A percentile compares a stretch with the other conserved stretches of the same genome.
Conservation (phyloP, 1,139 yeast genomes). For the Sugiyamaella grinbergsii region DNA sequence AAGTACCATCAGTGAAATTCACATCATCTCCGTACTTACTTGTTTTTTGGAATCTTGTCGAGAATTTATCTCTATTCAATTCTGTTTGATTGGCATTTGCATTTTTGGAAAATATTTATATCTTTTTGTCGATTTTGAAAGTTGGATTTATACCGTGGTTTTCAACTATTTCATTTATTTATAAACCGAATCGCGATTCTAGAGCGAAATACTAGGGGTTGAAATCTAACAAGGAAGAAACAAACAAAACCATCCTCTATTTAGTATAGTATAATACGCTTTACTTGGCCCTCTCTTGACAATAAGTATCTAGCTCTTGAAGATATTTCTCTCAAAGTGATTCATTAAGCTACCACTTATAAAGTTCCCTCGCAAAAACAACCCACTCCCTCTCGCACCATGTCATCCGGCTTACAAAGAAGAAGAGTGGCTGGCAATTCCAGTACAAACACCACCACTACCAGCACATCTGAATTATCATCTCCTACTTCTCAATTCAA, state of each 20-base stretch:
- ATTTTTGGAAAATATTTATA: neutral
- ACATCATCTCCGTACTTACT: neutral
- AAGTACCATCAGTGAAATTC: neutral
- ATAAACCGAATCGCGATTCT: too few species aligned
- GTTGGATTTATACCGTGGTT: too few species aligned
- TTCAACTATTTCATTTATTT: neutral
- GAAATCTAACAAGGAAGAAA: too few species aligned
- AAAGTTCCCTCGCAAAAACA: too few species aligned
- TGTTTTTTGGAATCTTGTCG: neutral
- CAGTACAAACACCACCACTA: constrained; percentile 15
- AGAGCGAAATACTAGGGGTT: too few species aligned
- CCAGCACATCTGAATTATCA: constrained; percentile 7
- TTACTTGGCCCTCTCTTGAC: too few species aligned
- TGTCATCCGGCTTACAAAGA: constrained; percentile 48
- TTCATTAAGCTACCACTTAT: too few species aligned
- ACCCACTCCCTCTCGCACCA: neutral
- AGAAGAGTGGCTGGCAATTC: constrained; percentile 46
- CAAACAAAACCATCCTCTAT: too few species aligned
- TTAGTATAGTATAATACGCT: too few species aligned
- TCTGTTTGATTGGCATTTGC: constrained; percentile 5
- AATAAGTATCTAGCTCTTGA: too few species aligned
- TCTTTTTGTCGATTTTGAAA: neutral
- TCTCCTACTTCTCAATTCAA: constrained; percentile 16
- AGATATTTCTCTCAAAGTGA: too few species aligned
- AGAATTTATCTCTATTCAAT: neutral